Base-by-base conservation (phyloP, 768 basidiomycete genomes). In the Flagelloscypha sp. region DNA sequence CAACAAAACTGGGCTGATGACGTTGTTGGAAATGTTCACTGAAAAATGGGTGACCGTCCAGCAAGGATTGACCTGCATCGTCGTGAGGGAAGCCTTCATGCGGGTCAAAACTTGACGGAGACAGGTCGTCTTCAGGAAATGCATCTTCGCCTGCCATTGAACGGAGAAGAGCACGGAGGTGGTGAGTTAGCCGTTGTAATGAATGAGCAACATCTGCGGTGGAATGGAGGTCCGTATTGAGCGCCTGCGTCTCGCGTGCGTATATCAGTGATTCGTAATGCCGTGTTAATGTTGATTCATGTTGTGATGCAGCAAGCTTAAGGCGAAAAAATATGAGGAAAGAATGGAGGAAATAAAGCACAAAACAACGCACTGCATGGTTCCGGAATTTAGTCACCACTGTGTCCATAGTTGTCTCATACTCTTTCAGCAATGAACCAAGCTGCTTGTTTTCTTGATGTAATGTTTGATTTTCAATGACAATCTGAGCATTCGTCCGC, bases 361-460 rank as follows among this genome's bases (percentile, higher is more conserved):
- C 22, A 10, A 19, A 16, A 30, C 30, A 13, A 70, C 87, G 50
- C 49, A 94, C 92, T 9, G 88, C 79, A 52, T 97, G 84, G 40
- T 80, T 82, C 40, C 93, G 73, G 55, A 98, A 97, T 60, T 97
- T 97, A 34, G 78, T 63, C 95, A 99, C 98, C 53, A 98, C 86
- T 19, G 80, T 92, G 48, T 97, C 93, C 66, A 99, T 72, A 3
- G 93, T 95, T 36, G 68, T 67, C 55, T 98, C 93, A 54, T 98
- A 94, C 57, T 99, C 95, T 52, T 92, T 93, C 38, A 98, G 65
- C 18, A 99, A 67, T 18, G 76, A 48, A 45, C 81, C 82, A 20
- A 98, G 71, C 52, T 98, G 94, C 55, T 87, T 92, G 66, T 99
- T 98, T 60, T 99, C 95, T 43, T 97, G 83, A 32, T 86, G 65